Evolutionary conservation across 2,329 filamentous ascomycete species (phyloP), one percentile per base, ranked within the genome.

Genomic region (Colletotrichum karsti): DNA sequence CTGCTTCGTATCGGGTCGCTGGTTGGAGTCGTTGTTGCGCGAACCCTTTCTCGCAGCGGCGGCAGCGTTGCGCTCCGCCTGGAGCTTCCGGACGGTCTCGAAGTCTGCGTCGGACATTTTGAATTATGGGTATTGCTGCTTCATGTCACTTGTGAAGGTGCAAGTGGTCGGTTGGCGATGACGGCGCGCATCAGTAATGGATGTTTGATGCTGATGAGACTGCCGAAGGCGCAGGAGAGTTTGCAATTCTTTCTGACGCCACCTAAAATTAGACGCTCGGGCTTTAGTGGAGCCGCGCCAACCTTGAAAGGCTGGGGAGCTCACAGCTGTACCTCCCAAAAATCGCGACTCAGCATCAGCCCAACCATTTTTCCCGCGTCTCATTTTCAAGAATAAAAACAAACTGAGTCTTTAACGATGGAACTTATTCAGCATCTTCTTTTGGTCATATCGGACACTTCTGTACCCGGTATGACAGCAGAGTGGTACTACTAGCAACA

Each of bases 1-100:
- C 81, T 92, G 93, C 88, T 97, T 98, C 80, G 91, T 95, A 86
- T 96, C 92, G 85, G 88, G 90, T 82, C 93, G 93, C 85, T 97
- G 94, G 84, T 84, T 91, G 76, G 91, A 89, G 83, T 96, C 93
- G 81, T 93, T 92, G 80, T 90, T 88, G 85, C 90, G 92, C 80
- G 91, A 92, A 83, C 92, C 91, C 85, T 95, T 95, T 85, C 93
- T 96, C 72, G 86, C 87, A 76, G 91, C 89, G 75, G 92, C 88
- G 75, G 89, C 87, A 79, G 92, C 92, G 82, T 97, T 97, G 80
- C 95, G 93, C 92, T 97, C 94, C 81, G 92, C 91, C 86, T 97
- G 94, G 78, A 95, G 91, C 86, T 91, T 92, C 83, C 91, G 91
- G 81, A 97, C 92, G 77, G 91, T 88, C 78, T 96, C 93, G 82